Evolutionary conservation across 306 rosid genomes (phyloP).

Genomic region (Citrullus colocynthis): DNA sequence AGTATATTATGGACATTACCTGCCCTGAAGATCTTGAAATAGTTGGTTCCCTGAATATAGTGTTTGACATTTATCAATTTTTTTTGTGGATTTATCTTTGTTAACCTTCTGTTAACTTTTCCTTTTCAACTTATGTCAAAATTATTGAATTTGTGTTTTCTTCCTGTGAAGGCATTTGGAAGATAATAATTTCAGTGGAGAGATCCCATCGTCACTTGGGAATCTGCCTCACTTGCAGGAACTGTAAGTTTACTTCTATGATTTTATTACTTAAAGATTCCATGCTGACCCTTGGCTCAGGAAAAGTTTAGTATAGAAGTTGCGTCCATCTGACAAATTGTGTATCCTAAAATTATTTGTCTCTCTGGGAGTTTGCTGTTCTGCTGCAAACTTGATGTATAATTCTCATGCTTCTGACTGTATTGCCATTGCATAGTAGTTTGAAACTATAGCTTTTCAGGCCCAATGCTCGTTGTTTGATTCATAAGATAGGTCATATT

Average conservation of each 20-base stretch:
- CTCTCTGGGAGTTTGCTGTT: neutral
- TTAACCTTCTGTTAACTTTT: neutral
- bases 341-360: neutral
- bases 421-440: neutral
- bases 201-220: constrained; percentile 69
- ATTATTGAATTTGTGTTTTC: constrained; percentile 3
- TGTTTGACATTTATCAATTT: neutral
- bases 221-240: constrained; percentile 41
- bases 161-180: constrained; percentile 59
- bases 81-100: neutral
- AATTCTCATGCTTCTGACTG: neutral
- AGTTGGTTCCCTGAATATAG: neutral
- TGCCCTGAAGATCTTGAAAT: neutral
- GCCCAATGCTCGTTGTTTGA: neutral
- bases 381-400: neutral
- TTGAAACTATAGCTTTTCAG: neutral
- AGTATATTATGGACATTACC: neutral
- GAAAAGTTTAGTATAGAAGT: neutral
- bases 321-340: neutral
- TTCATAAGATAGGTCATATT: neutral
- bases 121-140: neutral
- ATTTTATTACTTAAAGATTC: neutral
- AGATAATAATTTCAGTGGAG: constrained; percentile 64
- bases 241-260: constrained; percentile 46
- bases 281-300: neutral